These are phyloP conservation scores for Dioszegia crocea DNA, from an alignment of 768 basidiomycete genomes.

Conservation along the genomic window DNA sequence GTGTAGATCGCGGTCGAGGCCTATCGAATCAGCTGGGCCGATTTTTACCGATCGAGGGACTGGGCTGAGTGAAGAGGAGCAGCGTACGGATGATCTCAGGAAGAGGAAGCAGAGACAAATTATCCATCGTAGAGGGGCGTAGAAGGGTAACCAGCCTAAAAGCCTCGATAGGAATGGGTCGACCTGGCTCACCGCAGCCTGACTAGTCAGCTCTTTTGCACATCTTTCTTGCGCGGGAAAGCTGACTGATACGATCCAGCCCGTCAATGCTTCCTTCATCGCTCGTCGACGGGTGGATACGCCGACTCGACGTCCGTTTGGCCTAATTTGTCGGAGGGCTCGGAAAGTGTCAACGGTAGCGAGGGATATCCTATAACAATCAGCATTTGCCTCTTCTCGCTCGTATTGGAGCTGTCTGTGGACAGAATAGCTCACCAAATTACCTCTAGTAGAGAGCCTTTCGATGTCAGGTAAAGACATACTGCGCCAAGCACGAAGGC, in stretches of 20 bases:
- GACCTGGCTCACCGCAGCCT: neutral
- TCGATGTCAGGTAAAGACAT: neutral
- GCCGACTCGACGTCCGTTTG: conserved; percentile 34
- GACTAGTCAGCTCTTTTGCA: neutral
- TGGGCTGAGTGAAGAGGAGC: too few relatives aligned
- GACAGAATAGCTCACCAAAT: conserved; percentile 6
- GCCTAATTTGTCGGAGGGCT: conserved; percentile 20
- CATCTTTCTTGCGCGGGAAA: neutral
- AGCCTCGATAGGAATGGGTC: neutral
- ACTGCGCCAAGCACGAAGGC: neutral
- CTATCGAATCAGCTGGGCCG: conserved; percentile 8
- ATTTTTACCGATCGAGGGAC: too few relatives aligned
- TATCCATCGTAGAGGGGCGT: conserved; percentile 19
- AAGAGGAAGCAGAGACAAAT: conserved; percentile 16
- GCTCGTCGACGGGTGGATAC: conserved; percentile 23
- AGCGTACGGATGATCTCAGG: conserved; percentile 22
- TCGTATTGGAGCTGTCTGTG: neutral
- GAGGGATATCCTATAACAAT: conserved; percentile 19
- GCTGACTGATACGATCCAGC: conserved; percentile 36
- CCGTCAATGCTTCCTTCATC: conserved; percentile 23
- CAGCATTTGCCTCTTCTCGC: neutral
- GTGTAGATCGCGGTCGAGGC: conserved; percentile 23
- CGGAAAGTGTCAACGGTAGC: conserved; percentile 34
- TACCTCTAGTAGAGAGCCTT: neutral
- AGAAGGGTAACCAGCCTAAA: conserved; percentile 38